phyloP scores from a whole-genome alignment of 139 green algal species.

The Nannochloris sp. region DNA sequence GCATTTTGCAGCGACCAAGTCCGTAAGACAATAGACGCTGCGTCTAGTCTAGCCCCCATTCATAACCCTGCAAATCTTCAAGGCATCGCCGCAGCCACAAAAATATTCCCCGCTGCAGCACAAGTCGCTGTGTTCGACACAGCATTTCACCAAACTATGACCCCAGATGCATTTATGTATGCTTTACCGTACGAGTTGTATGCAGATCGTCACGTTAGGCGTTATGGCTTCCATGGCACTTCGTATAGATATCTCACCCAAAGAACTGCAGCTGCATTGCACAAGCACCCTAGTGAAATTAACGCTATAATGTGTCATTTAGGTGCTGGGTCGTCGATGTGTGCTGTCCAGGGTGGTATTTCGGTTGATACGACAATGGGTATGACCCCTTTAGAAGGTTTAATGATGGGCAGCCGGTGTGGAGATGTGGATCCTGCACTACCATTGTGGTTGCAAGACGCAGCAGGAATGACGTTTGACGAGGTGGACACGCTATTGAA shows the following conservation, averaged over 20 bases:
- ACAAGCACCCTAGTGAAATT: slow-evolving; percentile 41
- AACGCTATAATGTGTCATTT: slow-evolving; percentile 81
- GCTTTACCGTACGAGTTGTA: slow-evolving; percentile 73
- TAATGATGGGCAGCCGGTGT: slow-evolving; percentile 27
- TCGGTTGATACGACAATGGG: slow-evolving; percentile 29
- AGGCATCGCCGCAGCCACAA: slow-evolving; percentile 52
- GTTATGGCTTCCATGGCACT: slow-evolving; percentile 87
- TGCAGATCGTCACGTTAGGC: slow-evolving; percentile 42
- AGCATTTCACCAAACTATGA: slow-evolving; percentile 86
- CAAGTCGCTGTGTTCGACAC: slow-evolving; percentile 94
- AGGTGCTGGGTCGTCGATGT: slow-evolving; percentile 70
- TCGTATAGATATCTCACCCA: slow-evolving; percentile 41
- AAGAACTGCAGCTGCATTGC: slow-evolving; percentile 31
- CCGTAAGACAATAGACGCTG: slow-evolving; percentile 47
- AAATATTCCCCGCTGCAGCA: slow-evolving; percentile 44
- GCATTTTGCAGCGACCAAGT: slow-evolving; percentile 19
- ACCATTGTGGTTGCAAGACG: slow-evolving; percentile 3
- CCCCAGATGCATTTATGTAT: slow-evolving; percentile 72
- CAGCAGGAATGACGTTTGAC: slow-evolving; percentile 15
- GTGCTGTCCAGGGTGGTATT: slow-evolving; percentile 46
- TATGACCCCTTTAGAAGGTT: slow-evolving; percentile 26
- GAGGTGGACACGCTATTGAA: slow-evolving; percentile 70
- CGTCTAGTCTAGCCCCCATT: slow-evolving; percentile 66
- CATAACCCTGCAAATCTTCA: slow-evolving; percentile 78
- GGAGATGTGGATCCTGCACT: slow-evolving; percentile 7